These are phyloP conservation scores for Kluyveromyces siamensis DNA, from an alignment of 805 yeast genomes.

Conservation along the genomic window DNA sequence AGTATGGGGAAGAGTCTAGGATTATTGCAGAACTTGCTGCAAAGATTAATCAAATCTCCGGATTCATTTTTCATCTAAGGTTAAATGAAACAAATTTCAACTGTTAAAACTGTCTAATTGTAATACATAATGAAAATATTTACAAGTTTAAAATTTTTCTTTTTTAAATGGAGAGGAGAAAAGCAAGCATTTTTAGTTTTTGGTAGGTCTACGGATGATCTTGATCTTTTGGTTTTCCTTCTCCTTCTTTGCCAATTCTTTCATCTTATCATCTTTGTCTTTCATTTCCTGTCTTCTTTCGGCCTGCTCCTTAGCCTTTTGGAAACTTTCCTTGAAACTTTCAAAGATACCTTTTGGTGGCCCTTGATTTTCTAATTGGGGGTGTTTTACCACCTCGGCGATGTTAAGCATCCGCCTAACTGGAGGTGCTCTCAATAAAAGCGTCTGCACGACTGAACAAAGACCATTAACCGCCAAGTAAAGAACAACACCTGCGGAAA, in stretches of 20 bases:
- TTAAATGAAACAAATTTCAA: not conserved
- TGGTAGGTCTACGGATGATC: conserved; percentile 20
- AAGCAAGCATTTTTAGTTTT: not conserved
- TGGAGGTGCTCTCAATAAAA: conserved; percentile 46
- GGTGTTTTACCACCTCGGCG: conserved; percentile 53
- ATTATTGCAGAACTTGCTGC: conserved; percentile 44
- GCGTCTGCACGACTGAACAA: conserved; percentile 65
- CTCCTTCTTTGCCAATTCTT: conserved; percentile 25
- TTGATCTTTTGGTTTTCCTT: conserved; percentile 22
- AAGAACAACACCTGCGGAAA: conserved; percentile 76
- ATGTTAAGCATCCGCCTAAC: conserved; percentile 52
- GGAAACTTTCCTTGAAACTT: conserved; percentile 32
- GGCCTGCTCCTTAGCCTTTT: conserved; percentile 32
- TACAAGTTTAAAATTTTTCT: conserved; percentile 1
- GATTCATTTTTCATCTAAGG: conserved; percentile 20
- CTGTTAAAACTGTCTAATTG: not conserved
- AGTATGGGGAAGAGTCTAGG: conserved; percentile 45
- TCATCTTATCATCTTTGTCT: conserved; percentile 27
- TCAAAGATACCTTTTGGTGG: conserved; percentile 30
- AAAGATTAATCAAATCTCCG: conserved; percentile 37
- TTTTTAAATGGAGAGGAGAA: not conserved
- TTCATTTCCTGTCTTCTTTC: conserved; percentile 30
- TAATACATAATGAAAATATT: conserved; percentile 2
- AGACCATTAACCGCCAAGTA: conserved; percentile 79
- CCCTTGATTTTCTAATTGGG: conserved; percentile 25